These are phyloP conservation scores for Pythium aquatile DNA, from an alignment of 352 stramenopile species.

Conservation along the genomic window DNA sequence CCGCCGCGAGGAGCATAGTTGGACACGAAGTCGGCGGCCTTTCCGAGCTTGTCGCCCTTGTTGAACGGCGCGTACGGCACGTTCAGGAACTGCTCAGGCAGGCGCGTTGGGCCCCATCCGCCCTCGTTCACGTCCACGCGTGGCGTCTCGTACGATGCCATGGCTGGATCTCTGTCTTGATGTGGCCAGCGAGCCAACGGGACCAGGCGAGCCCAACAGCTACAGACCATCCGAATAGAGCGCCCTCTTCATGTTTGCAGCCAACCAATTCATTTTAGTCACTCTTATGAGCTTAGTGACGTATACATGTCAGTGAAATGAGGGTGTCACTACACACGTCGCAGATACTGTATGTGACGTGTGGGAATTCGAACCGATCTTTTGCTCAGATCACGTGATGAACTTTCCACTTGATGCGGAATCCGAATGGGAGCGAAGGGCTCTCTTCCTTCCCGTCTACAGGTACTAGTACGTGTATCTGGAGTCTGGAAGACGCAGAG, in stretches of 20 bases:
- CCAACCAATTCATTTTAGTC: not conserved
- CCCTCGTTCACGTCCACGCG: conserved; percentile 78
- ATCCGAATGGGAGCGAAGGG: not conserved
- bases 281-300: not conserved
- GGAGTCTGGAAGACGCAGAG: too few relatives aligned
- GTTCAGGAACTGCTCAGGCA: conserved; percentile 90
- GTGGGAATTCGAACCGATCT: not conserved
- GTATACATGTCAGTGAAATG: not conserved
- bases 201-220: not conserved
- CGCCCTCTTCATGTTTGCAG: not conserved
- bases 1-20: conserved; percentile 62
- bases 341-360: not conserved
- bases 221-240: conserved; percentile 6
- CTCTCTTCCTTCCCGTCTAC: too few relatives aligned
- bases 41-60: conserved; percentile 93
- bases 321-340: not conserved
- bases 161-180: conserved; percentile 22
- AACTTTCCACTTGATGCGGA: not conserved
- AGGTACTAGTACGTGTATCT: too few relatives aligned
- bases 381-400: not conserved
- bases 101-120: conserved; percentile 82
- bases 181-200: not conserved
- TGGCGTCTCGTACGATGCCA: conserved; percentile 76
- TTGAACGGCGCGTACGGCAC: conserved; percentile 96
- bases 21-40: conserved; percentile 92